Evolutionary conservation across 768 basidiomycete genomes (phyloP).

Genomic region (Macrolepiota dolichaula): DNA sequence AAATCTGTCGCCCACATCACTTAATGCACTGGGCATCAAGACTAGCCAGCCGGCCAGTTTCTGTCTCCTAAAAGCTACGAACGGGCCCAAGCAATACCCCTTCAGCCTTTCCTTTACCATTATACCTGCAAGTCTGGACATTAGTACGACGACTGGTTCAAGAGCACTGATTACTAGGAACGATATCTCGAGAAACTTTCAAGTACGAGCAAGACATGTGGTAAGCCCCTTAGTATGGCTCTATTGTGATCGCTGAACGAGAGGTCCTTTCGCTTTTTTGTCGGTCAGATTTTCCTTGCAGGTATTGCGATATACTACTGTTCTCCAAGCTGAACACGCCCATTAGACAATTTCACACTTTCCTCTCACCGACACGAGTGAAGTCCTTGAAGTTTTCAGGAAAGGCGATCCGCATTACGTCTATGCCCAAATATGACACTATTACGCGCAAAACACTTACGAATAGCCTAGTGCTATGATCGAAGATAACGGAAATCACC

Average conservation of each 20-base stretch:
- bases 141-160: background rate
- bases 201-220: background rate
- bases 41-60: background rate
- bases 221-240: background rate
- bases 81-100: background rate
- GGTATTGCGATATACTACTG: background rate
- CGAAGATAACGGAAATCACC: no score
- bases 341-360: background rate
- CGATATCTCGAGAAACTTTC: background rate
- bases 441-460: no score
- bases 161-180: background rate
- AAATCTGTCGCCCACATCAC: no score
- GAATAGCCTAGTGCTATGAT: no score
- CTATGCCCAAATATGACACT: background rate
- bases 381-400: background rate
- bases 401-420: background rate
- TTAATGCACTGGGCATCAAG: background rate
- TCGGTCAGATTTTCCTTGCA: background rate
- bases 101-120: background rate
- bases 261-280: background rate
- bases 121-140: background rate
- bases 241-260: background rate
- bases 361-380: background rate
- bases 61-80: background rate
- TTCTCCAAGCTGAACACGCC: background rate